Evolutionary conservation across 1,284 basidiomycete genomes (phyloP).

Genomic region (Vanrija humicola): DNA sequence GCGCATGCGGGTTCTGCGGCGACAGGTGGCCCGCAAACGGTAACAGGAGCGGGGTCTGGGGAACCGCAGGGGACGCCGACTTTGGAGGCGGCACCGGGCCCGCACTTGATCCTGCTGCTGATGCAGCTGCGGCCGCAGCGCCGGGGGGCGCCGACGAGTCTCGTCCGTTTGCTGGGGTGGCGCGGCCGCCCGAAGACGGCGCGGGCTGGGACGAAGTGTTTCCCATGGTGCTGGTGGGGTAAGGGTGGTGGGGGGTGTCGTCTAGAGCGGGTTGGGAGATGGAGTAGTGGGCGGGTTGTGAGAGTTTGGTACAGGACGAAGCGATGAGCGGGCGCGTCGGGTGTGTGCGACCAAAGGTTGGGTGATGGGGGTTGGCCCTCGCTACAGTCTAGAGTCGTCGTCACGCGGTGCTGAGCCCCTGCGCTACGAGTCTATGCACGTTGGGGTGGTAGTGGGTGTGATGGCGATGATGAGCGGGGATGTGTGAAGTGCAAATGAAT

Average conservation of each 20-base stretch:
- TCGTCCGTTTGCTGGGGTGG: background rate
- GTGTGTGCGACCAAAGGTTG: no score
- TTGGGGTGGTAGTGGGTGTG: no score
- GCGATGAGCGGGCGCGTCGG: no score
- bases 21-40: conserved; percentile 66
- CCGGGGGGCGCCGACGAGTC: conserved; percentile 6
- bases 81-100: conserved; percentile 15
- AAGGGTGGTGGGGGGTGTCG: background rate
- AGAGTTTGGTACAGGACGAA: no score
- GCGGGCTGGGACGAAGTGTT: conserved; percentile 31
- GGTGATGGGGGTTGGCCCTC: no score
- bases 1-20: conserved; percentile 87
- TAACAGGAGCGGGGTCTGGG: conserved; percentile 58
- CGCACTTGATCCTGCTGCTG: conserved; percentile 25
- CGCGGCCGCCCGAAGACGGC: background rate
- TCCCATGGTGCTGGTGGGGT: conserved; percentile 24
- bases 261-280: background rate
- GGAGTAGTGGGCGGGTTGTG: no score
- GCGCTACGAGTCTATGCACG: no score
- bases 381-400: no score
- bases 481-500: no score
- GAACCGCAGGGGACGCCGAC: conserved; percentile 52
- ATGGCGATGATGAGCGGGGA: no score
- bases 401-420: no score
- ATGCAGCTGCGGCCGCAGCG: conserved; percentile 6